A percentile compares a stretch with the other conserved stretches of the same genome.
Evolutionary conservation across 2,329 filamentous ascomycete species (phyloP).

Genomic region (Alternaria gansuensis): DNA sequence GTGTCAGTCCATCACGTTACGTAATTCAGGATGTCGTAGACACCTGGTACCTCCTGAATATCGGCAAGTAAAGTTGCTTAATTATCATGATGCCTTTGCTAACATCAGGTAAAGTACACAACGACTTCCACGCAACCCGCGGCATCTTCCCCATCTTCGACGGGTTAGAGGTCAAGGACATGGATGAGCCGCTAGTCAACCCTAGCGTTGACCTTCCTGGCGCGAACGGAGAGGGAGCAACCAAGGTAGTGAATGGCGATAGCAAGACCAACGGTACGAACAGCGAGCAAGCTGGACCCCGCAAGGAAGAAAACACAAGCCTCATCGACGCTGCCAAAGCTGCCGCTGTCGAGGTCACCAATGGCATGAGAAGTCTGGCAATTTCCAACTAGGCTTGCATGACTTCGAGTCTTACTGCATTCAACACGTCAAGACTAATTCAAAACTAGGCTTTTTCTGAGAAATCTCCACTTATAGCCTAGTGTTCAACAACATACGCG

Average conservation of each 20-base stretch:
- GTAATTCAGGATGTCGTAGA: constrained; percentile 86
- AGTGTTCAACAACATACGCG: constrained; percentile 18
- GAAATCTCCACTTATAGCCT: neutral
- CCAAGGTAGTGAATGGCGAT: constrained; percentile 19
- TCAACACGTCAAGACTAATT: constrained; percentile 47
- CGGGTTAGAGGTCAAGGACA: constrained; percentile 72
- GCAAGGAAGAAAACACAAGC: constrained; percentile 26
- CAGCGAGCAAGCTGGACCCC: constrained; percentile 25
- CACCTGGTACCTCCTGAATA: constrained; percentile 93
- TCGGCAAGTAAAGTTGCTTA: constrained; percentile 67
- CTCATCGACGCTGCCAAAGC: constrained; percentile 42
- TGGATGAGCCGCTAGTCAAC: constrained; percentile 60
- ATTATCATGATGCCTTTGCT: neutral
- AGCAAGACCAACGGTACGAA: constrained; percentile 26
- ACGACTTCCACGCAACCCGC: constrained; percentile 88
- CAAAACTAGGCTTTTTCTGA: constrained; percentile 17
- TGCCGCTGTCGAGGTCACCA: constrained; percentile 42
- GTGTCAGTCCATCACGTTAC: constrained; percentile 76
- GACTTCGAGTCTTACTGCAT: constrained; percentile 39
- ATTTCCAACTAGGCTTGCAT: constrained; percentile 38
- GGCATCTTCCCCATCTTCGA: constrained; percentile 88
- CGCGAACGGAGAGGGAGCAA: constrained; percentile 18
- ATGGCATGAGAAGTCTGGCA: constrained; percentile 40
- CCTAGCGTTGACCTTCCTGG: constrained; percentile 22
- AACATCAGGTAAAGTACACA: constrained; percentile 73